Conservation (phyloP, 2,329 filamentous ascomycete genomes). For the Huntiella abstrusa region DNA sequence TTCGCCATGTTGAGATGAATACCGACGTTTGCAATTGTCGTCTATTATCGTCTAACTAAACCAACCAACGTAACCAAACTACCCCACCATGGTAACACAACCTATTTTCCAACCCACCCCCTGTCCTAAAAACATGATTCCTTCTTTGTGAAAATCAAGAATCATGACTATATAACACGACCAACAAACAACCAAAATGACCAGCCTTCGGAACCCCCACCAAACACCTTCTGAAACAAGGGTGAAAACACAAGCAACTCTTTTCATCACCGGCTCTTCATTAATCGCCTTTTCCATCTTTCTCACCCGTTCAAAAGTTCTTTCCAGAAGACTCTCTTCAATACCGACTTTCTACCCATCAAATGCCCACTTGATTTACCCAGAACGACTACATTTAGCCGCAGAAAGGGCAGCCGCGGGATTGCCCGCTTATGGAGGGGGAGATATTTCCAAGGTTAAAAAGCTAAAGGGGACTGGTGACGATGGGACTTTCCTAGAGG, state of each 20-base stretch:
- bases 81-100: no score
- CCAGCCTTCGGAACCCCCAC: no score
- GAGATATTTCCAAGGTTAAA: background rate
- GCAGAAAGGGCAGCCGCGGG: background rate
- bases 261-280: slow-evolving; percentile 56
- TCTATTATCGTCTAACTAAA: no score
- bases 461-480: background rate
- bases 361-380: slow-evolving; percentile 26
- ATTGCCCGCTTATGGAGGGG: background rate
- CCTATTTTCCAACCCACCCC: no score
- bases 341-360: slow-evolving; percentile 55
- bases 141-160: no score
- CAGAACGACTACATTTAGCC: slow-evolving; percentile 11
- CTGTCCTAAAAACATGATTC: no score
- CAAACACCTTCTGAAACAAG: no score
- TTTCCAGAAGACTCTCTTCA: slow-evolving; percentile 39
- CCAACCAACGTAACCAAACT: no score
- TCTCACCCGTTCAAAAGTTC: slow-evolving; percentile 52
- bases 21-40: no score
- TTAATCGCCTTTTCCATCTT: slow-evolving; percentile 57
- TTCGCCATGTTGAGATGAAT: slow-evolving; percentile 5
- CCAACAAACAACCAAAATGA: no score
- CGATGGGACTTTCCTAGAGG: slow-evolving; percentile 1
- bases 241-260: slow-evolving; percentile 33
- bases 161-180: no score